A percentile compares a stretch with the other conserved stretches of the same genome.
Conservation (phyloP, 352 stramenopile genomes). For the Phytopythium aichiense region DNA sequence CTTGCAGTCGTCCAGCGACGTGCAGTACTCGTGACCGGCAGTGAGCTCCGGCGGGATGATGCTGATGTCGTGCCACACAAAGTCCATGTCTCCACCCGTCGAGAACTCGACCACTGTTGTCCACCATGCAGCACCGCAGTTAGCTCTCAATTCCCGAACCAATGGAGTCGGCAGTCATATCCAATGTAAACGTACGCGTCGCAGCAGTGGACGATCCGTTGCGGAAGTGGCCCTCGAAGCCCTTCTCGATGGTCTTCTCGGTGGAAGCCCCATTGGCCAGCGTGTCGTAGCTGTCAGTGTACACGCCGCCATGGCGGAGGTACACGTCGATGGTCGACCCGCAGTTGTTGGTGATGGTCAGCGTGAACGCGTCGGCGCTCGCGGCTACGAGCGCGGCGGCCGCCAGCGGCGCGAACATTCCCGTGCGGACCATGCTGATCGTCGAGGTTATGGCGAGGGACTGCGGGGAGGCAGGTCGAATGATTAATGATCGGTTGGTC, state of each 20-base stretch:
- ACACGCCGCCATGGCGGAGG: conserved; percentile 44
- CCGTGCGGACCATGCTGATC: conserved; percentile 24
- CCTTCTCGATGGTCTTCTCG: conserved; percentile 42
- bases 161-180: neutral
- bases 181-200: conserved; percentile 24
- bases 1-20: conserved; percentile 63
- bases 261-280: conserved; percentile 35
- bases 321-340: conserved; percentile 47
- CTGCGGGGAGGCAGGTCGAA: neutral
- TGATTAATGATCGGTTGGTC: conserved; percentile 1
- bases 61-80: conserved; percentile 70
- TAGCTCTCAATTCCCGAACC: neutral
- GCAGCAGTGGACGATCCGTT: conserved; percentile 51
- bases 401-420: neutral
- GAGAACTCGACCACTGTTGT: conserved; percentile 53
- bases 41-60: conserved; percentile 61
- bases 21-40: conserved; percentile 55
- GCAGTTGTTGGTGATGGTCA: conserved; percentile 67
- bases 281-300: conserved; percentile 37
- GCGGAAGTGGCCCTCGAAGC: conserved; percentile 66
- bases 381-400: conserved; percentile 16
- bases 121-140: neutral
- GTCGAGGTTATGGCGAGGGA: neutral
- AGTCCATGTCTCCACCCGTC: conserved; percentile 45
- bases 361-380: conserved; percentile 29